Base-by-base conservation (phyloP, 306 rosid species). In the Quercus bicolor region DNA sequence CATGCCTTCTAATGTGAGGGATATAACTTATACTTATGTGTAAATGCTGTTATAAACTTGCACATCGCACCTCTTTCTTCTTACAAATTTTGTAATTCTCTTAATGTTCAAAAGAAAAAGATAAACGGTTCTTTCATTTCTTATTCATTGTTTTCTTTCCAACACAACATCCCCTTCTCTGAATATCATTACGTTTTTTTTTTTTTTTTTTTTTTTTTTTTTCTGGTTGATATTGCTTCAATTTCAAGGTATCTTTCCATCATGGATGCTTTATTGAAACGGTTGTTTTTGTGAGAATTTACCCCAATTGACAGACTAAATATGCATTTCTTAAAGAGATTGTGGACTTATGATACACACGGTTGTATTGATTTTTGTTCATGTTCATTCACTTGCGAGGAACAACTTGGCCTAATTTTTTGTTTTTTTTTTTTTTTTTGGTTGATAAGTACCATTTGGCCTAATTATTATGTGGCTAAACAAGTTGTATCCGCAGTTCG, bases 1-100 rank as follows among this genome's bases (percentile, higher is more conserved):
- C 75, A 88, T 86, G 90, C 92, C 90, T 70, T 86, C 87, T 16
- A 86, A 86, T 82, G 79, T 82, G 18, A 81, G 83, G 76, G 85
- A 86, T 56, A 57, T 86, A 5, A 62, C 85, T 37, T 69, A 79
- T 78, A 77, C 88, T 5, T 85, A 83, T 76, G 82, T 88, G 60
- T 88, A 74, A 76, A 55, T 60, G 33, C 16, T 23, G 60, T 73
- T 61, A 71, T 62, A 12, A 26, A 59, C 51, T 4, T 24, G 56
- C 34, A 61, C 37, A 66, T 28, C 28, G 69, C 60, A 24, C 56
- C 56, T 56, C 13, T 28, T 74, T 53, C 55, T 9, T 72, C 16
- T 26, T 57, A 79, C 77, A 79, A 53, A 68, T 81, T 84, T 77
- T 81, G 82, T 77, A 62, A 2, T 52, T 57, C 26, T 66, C 40